A percentile compares a stretch with the other conserved stretches of the same genome.
phyloP scores from a whole-genome alignment of 2,329 filamentous ascomycete genomes.

The Magnaporthales sp. region DNA sequence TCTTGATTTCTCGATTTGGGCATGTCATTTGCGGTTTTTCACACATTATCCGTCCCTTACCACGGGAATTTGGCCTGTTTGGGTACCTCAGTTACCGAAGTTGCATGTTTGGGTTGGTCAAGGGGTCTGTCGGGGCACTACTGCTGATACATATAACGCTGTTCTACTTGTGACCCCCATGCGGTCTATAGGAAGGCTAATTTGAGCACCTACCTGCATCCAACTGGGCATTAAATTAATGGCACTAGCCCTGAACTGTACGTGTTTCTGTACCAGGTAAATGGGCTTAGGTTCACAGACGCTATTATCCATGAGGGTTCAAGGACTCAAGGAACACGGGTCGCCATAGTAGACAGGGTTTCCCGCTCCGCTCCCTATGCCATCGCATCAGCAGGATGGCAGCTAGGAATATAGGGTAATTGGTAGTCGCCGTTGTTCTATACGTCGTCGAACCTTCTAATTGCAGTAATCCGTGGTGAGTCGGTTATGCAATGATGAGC shows the following conservation, averaged over 20 bases:
- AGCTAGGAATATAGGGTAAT: background rate
- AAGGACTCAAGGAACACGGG: background rate
- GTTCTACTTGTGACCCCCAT: background rate
- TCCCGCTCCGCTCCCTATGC: background rate
- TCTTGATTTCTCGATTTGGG: too few relatives aligned
- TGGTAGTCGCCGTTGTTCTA: background rate
- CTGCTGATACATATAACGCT: background rate
- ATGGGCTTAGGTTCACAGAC: background rate
- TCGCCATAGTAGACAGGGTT: background rate
- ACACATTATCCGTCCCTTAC: background rate
- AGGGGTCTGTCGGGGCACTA: background rate
- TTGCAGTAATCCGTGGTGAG: background rate
- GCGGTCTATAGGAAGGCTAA: background rate
- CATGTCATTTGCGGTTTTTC: background rate
- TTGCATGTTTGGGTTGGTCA: background rate
- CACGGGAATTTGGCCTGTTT: background rate
- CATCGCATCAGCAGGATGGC: background rate
- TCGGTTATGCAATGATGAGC: background rate
- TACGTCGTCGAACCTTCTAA: background rate
- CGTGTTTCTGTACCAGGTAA: too few relatives aligned
- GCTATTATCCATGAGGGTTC: too few relatives aligned
- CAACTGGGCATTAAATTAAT: background rate
- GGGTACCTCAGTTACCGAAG: background rate
- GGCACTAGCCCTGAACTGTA: background rate
- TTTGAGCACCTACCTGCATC: background rate